A percentile compares a stretch with the other conserved stretches of the same genome.
These are phyloP conservation scores for Oleoguttula mirabilis DNA, from an alignment of 495 filamentous ascomycete genomes.

Conservation along the genomic window DNA sequence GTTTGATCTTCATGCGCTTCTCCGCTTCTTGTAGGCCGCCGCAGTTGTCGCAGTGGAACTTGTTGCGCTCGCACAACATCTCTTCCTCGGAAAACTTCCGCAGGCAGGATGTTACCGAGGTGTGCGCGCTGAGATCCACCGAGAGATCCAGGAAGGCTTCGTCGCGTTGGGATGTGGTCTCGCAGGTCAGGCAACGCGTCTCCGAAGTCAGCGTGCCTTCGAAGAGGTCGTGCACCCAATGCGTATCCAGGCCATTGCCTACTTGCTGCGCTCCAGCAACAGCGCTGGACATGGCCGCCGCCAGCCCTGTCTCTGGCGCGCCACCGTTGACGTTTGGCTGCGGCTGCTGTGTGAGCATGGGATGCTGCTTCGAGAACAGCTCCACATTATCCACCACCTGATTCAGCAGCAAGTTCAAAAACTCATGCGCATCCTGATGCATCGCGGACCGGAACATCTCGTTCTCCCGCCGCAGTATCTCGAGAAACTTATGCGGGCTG, in stretches of 20 bases:
- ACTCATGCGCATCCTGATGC: constrained; percentile 98
- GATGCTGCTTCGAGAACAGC: constrained; percentile 50
- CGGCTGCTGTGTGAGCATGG: constrained; percentile 16
- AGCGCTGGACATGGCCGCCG: constrained; percentile 15
- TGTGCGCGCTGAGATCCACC: constrained; percentile 90
- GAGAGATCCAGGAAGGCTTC: constrained; percentile 93
- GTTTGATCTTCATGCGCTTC: constrained; percentile 98
- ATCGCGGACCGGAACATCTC: constrained; percentile 95
- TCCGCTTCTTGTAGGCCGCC: constrained; percentile 95
- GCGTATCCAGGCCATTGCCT: constrained; percentile 21
- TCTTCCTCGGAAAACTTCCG: constrained; percentile 94
- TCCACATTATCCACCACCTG: constrained; percentile 92
- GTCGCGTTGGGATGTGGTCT: constrained; percentile 87
- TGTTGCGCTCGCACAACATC: constrained; percentile 97
- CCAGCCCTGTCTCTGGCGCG: constrained; percentile 27
- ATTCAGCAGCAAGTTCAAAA: constrained; percentile 89
- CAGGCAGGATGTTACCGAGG: constrained; percentile 89
- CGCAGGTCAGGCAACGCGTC: constrained; percentile 91
- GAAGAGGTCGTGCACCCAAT: constrained; percentile 97
- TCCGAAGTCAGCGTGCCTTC: constrained; percentile 91
- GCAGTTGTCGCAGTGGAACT: constrained; percentile 96
- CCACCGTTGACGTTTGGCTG: constrained; percentile 28
- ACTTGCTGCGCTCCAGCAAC: constrained; percentile 12
- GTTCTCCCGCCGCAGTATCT: constrained; percentile 84
- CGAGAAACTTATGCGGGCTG: constrained; percentile 86